Evolutionary conservation across 345 rosid species (phyloP).

Genomic region (Boechera retrofracta): DNA sequence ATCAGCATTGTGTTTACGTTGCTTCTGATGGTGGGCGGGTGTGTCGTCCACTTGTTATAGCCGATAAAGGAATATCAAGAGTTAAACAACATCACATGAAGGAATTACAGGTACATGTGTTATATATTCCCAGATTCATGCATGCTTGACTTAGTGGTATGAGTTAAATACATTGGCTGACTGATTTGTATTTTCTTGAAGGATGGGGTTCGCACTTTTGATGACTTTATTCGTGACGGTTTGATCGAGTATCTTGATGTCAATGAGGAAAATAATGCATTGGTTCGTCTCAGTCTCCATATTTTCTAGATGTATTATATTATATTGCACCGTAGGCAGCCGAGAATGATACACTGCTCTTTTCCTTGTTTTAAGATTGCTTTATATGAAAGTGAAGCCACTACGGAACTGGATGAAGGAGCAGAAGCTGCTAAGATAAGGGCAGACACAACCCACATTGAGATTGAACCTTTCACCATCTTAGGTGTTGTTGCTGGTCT

Average conservation of each 20-base stretch:
- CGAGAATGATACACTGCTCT: slow-evolving; percentile 21
- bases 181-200: slow-evolving; percentile 45
- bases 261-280: slow-evolving; percentile 94
- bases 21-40: slow-evolving; percentile 99
- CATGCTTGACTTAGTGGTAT: slow-evolving; percentile 26
- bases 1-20: slow-evolving; percentile 81
- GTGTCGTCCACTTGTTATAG: slow-evolving; percentile 97
- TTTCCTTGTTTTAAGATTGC: slow-evolving; percentile 69
- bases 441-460: slow-evolving; percentile 82
- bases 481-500: slow-evolving; percentile 96
- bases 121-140: slow-evolving; percentile 16
- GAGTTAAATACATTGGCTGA: slow-evolving; percentile 20
- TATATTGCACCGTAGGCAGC: slow-evolving; percentile 13
- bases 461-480: slow-evolving; percentile 96
- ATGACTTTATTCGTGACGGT: slow-evolving; percentile 91
- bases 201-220: slow-evolving; percentile 90
- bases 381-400: slow-evolving; percentile 80
- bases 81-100: slow-evolving; percentile 90
- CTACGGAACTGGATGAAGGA: slow-evolving; percentile 25
- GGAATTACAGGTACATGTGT: slow-evolving; percentile 70
- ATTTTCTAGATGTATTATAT: slow-evolving; percentile 2
- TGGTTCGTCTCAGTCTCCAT: slow-evolving; percentile 59
- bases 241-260: slow-evolving; percentile 95
- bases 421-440: slow-evolving; percentile 9
- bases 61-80: slow-evolving; percentile 90